Base-by-base conservation (phyloP, 1,139 yeast genomes). In the Yamadazyma spencermartinsiae region DNA sequence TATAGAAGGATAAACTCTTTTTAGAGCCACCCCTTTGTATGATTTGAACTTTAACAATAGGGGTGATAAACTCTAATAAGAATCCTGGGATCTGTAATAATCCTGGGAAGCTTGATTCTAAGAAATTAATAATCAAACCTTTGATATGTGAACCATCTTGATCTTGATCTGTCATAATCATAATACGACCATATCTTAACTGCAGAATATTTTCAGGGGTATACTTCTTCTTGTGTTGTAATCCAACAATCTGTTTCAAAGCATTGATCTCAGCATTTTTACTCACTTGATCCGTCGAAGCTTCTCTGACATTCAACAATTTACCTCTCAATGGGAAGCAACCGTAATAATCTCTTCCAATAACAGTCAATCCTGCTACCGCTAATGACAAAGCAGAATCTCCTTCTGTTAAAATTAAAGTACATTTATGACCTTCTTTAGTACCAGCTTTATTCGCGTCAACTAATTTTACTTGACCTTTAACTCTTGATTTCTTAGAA, bases 161-260 rank as follows among this genome's bases (percentile, higher is more conserved):
- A 86, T 94, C 99, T 65, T 94, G 99, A 86, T 94, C 99, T 4
- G 99, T 89, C 98, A 94, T 94, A 56, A 94, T 89, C 98, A 94
- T 92, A 36, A 94, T 78, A 60, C 89, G 96, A 19, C 99, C 98
- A 58, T 94, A 94, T 58, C 99, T 80, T 46, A 94, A 70, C 9
- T 83, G 81, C 42, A 77, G 79, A 8, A 86, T 73, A 50, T 81
- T 85, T 26, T 81, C 82, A 0, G 61, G 48, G 13, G 63, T 65
- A 59, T 94, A 94, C 30, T 72, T 74, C 65, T 89, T 90, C 52
- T 86, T 88, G 63, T 94, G 98, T 60, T 90, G 97, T 41, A 94
- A 70, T 17, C 99, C 99, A 70, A 94, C 85, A 52, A 94, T 94
- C 60, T 90, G 92, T 58, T 94, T 94, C 54, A 94, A 79, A 4